These are phyloP conservation scores for Talaromyces sp. DNA, from an alignment of 2,329 filamentous ascomycete species.

Conservation along the genomic window DNA sequence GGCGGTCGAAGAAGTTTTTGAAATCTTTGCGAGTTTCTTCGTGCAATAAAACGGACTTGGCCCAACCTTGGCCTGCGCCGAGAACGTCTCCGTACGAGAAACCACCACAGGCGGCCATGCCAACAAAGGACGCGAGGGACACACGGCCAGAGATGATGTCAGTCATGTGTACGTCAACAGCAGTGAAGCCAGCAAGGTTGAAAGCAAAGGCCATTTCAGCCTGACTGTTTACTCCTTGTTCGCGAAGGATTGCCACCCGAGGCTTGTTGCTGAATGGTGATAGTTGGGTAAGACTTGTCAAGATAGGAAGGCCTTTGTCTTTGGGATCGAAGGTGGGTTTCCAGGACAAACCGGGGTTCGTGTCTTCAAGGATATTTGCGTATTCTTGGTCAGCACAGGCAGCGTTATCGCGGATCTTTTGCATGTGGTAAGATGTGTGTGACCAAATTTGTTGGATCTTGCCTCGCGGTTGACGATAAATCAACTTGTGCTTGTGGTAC, in stretches of 20 bases:
- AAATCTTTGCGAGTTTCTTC: conserved; percentile 70
- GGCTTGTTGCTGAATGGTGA: conserved; percentile 57
- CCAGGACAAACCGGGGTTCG: conserved; percentile 78
- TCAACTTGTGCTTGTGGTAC: conserved; percentile 60
- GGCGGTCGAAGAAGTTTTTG: conserved; percentile 74
- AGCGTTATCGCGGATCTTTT: conserved; percentile 82
- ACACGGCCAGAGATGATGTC: conserved; percentile 74
- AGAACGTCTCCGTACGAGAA: conserved; percentile 93
- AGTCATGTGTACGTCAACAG: conserved; percentile 94
- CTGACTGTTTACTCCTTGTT: conserved; percentile 92
- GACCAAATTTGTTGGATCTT: conserved; percentile 85
- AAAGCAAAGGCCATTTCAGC: conserved; percentile 99
- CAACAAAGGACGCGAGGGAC: conserved; percentile 75
- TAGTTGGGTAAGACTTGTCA: conserved; percentile 53
- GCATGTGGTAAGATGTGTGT: conserved; percentile 83
- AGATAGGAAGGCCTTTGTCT: conserved; percentile 67
- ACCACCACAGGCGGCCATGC: conserved; percentile 89
- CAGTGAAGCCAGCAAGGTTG: conserved; percentile 80
- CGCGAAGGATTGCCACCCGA: conserved; percentile 84
- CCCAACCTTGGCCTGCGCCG: conserved; percentile 95
- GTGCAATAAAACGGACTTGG: conserved; percentile 85
- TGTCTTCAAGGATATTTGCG: conserved; percentile 64
- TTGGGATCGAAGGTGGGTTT: conserved; percentile 73
- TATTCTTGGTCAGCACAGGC: conserved; percentile 80
- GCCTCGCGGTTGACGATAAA: conserved; percentile 64